Percentiles rank a stretch among this genome's conserved stretches.
Conservation (phyloP, 2,329 filamentous ascomycete species). For the Fusarium protoensiforme region DNA sequence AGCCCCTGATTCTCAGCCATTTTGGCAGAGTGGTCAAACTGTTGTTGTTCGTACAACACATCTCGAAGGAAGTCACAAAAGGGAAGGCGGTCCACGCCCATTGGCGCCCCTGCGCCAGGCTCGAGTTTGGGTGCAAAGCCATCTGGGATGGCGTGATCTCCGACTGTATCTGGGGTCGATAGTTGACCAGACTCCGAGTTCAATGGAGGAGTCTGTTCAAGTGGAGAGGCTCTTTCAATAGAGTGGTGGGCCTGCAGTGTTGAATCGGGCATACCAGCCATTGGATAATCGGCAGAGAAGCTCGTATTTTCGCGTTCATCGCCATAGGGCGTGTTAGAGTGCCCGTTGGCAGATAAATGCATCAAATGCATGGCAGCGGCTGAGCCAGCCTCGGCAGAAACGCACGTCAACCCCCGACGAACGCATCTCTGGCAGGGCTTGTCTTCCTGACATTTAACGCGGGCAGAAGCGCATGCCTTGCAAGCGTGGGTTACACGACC, state of each 20-base stretch:
- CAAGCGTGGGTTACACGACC: constrained; percentile 66
- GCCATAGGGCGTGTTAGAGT: constrained; percentile 39
- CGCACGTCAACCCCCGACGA: constrained; percentile 59
- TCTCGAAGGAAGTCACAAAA: constrained; percentile 64
- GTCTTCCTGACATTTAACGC: constrained; percentile 66
- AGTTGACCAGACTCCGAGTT: constrained; percentile 32
- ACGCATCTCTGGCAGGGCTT: constrained; percentile 66
- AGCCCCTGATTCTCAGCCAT: constrained; percentile 54
- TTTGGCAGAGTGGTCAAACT: constrained; percentile 48
- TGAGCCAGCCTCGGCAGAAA: constrained; percentile 50
- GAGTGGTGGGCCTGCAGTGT: constrained; percentile 14
- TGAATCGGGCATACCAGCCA: constrained; percentile 7
- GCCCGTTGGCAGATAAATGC: constrained; percentile 54
- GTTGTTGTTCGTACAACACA: constrained; percentile 60
- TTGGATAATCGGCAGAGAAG: constrained; percentile 20
- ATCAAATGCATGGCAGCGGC: constrained; percentile 57
- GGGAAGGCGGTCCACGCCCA: constrained; percentile 51
- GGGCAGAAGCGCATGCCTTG: constrained; percentile 60
- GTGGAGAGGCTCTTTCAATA: constrained; percentile 26
- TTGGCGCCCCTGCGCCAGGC: constrained; percentile 16
- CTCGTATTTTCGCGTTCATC: constrained; percentile 32
- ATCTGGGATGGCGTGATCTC: constrained; percentile 23
- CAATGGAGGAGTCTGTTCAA: constrained; percentile 21
- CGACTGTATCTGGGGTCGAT: constrained; percentile 33
- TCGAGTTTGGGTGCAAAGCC: constrained; percentile 27